Evolutionary conservation across 106 monocot species (phyloP), one percentile per base, ranked within the genome.

Genomic region (Triglochin maritima): DNA sequence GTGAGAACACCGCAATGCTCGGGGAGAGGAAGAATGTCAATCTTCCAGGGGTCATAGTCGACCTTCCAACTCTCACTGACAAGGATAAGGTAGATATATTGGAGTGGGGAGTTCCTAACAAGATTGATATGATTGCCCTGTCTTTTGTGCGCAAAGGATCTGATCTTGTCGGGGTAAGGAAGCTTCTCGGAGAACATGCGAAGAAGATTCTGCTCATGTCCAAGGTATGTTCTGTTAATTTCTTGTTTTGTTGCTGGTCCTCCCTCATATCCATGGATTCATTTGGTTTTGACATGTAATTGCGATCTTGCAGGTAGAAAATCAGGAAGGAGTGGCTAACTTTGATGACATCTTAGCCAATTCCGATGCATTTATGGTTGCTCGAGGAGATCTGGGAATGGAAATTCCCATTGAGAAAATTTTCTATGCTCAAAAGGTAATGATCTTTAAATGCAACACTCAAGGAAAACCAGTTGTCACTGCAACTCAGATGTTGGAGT

Each of bases 1-100:
- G 91, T 72, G 80, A 92, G 79, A 92, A 92, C 60, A 82, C 80
- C 49, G 78, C 91, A 17, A 49, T 79, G n/a, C 57, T 92, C 3
- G 87, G 91, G 42, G 91, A 92, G 84, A 87, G 91, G 65, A 92
- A 92, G 85, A 92, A 92, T 68, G 87, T 87, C 65, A 92, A 92
- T 65, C 79, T 92, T 7, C 92, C 92, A 17, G 91, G 91, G 47
- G 73, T 87, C 44, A 77, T 92, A 2, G 91, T 92, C 51, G 91
- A 92, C 69, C 87, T 87, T 10, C 91, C 91, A 2, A 87, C 87
- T 4, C 78, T 87, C 15, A 87, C 91, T 3, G 91, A 92, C 43
- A 92, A 92, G 62, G 92, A 92, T 42, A 85, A 83, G 56, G 92
- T 83, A 63, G 92, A 87, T 63, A 88, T 92, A 52, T 64, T 92